These are phyloP conservation scores for Fusarium sublunatum DNA, from an alignment of 2,329 filamentous ascomycete species.

Conservation along the genomic window DNA sequence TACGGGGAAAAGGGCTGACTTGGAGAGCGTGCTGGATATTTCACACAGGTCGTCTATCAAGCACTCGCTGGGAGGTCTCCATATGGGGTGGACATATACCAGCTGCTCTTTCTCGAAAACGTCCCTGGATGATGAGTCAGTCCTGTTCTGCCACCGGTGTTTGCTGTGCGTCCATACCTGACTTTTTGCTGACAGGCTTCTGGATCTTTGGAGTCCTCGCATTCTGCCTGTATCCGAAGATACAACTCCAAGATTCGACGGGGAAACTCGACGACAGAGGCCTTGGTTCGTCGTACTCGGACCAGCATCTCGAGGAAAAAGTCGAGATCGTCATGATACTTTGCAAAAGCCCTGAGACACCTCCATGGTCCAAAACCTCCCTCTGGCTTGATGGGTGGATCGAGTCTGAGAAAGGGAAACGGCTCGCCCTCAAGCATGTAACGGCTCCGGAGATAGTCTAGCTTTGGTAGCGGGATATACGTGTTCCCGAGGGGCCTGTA, in stretches of 20 bases:
- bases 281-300: slow-evolving; percentile 29
- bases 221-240: slow-evolving; percentile 41
- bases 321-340: slow-evolving; percentile 32
- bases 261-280: slow-evolving; percentile 35
- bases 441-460: slow-evolving; percentile 41
- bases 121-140: slow-evolving; percentile 14
- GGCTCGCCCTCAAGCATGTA: slow-evolving; percentile 41
- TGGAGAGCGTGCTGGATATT: slow-evolving; percentile 39
- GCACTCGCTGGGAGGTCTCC: slow-evolving; percentile 41
- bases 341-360: slow-evolving; percentile 38
- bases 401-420: slow-evolving; percentile 40
- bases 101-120: slow-evolving; percentile 40
- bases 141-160: background rate
- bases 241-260: slow-evolving; percentile 42
- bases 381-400: slow-evolving; percentile 31
- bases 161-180: slow-evolving; percentile 28
- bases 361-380: slow-evolving; percentile 35
- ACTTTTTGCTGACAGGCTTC: slow-evolving; percentile 24
- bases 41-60: slow-evolving; percentile 37
- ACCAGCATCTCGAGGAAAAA: slow-evolving; percentile 43
- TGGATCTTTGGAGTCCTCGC: slow-evolving; percentile 29
- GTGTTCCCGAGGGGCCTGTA: slow-evolving; percentile 32
- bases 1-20: slow-evolving; percentile 40
- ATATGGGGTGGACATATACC: slow-evolving; percentile 38
- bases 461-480: slow-evolving; percentile 42